Evolutionary conservation across 2,329 filamentous ascomycete species (phyloP).

Genomic region (Corniculantispora saksenae): DNA sequence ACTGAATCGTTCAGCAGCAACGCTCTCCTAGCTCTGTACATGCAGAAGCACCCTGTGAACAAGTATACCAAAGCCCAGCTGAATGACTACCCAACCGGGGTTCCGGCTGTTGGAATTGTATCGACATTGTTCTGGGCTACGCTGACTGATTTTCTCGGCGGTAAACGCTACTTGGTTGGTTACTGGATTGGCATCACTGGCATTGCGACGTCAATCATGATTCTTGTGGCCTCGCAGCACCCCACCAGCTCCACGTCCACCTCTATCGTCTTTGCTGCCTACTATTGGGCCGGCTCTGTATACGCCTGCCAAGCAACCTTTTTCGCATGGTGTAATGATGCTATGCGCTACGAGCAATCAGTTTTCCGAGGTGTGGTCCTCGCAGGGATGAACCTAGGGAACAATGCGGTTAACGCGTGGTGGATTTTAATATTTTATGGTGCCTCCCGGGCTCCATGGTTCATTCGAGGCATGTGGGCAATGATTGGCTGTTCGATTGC

Average conservation of each 20-base stretch:
- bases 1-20: conserved; percentile 71
- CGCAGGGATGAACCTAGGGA: conserved; percentile 70
- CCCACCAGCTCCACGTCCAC: conserved; percentile 45
- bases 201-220: conserved; percentile 61
- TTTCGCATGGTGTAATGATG: conserved; percentile 76
- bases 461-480: conserved; percentile 69
- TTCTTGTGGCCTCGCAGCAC: conserved; percentile 53
- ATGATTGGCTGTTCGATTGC: conserved; percentile 67
- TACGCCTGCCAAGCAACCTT: conserved; percentile 75
- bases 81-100: conserved; percentile 59
- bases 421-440: conserved; percentile 73
- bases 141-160: conserved; percentile 64
- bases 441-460: conserved; percentile 65
- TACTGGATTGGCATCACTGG: conserved; percentile 69
- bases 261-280: conserved; percentile 60
- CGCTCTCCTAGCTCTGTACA: conserved; percentile 52
- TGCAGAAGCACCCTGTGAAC: conserved; percentile 48
- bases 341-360: conserved; percentile 63
- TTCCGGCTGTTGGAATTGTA: conserved; percentile 57
- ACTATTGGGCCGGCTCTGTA: conserved; percentile 69
- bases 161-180: conserved; percentile 65
- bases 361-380: conserved; percentile 67
- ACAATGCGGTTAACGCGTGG: conserved; percentile 70
- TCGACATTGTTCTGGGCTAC: conserved; percentile 70
- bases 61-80: conserved; percentile 49